These are phyloP conservation scores for Casuarina equisetifolia DNA, from an alignment of 306 rosid species.

Conservation along the genomic window DNA sequence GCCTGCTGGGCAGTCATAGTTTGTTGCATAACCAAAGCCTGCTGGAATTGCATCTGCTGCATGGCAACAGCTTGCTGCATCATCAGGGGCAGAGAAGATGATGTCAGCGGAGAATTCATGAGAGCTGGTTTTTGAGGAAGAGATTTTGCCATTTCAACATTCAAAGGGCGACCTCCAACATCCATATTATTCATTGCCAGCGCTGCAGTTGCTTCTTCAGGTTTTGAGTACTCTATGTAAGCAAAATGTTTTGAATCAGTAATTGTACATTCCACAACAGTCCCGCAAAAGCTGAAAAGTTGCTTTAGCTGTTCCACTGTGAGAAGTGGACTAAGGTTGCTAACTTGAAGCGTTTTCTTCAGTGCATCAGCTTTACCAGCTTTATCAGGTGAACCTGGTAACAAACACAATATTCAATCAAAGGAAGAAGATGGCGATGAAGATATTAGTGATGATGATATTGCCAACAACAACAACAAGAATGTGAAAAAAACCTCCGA, in stretches of 20 bases:
- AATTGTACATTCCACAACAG: slow-evolving; percentile 90
- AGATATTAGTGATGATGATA: background rate
- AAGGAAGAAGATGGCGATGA: slow-evolving; percentile 14
- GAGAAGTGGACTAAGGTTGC: slow-evolving; percentile 99
- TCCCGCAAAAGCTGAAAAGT: slow-evolving; percentile 92
- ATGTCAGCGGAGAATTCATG: slow-evolving; percentile 56
- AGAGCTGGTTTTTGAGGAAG: slow-evolving; percentile 70
- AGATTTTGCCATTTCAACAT: slow-evolving; percentile 99
- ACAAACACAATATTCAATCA: slow-evolving; percentile 22
- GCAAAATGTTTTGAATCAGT: slow-evolving; percentile 99
- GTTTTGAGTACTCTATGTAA: slow-evolving; percentile 93
- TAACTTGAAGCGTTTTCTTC: slow-evolving; percentile 96
- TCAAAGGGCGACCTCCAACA: slow-evolving; percentile 97
- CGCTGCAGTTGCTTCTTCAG: slow-evolving; percentile 91
- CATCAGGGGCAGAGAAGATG: slow-evolving; percentile 93
- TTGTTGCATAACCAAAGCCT: slow-evolving; percentile 95
- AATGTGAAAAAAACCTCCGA: background rate
- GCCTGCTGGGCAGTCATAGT: slow-evolving; percentile 94
- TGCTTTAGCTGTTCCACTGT: slow-evolving; percentile 94
- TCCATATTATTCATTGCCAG: slow-evolving; percentile 91
- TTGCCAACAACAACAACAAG: background rate
- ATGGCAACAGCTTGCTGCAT: slow-evolving; percentile 99
- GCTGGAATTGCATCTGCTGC: slow-evolving; percentile 99
- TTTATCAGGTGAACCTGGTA: slow-evolving; percentile 73
- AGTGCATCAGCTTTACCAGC: slow-evolving; percentile 69